Percentiles rank a stretch among this genome's conserved stretches.
Conservation (phyloP, 78 protist genomes). For the Tieghemostelium lacteum region DNA sequence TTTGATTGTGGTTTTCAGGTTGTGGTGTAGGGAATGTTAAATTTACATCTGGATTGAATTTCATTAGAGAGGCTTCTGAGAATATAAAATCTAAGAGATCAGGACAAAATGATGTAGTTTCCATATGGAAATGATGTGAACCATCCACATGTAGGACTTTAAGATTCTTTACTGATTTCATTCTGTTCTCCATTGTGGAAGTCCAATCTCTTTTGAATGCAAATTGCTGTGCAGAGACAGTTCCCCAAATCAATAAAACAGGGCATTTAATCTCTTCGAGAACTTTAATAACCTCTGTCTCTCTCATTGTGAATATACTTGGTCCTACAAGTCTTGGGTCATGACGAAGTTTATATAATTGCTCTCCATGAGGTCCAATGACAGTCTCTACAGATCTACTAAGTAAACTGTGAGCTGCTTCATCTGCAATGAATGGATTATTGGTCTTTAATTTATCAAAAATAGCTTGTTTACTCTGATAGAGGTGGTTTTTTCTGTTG, state of each 20-base stretch:
- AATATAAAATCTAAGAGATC: conserved; percentile 4
- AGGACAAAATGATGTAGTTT: neutral
- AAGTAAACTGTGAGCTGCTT: conserved; percentile 35
- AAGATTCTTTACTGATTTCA: conserved; percentile 28
- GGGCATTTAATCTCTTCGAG: conserved; percentile 35
- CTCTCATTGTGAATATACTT: conserved; percentile 30
- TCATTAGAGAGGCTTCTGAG: neutral
- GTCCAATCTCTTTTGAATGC: conserved; percentile 50
- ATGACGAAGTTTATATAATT: conserved; percentile 50
- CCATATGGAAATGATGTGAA: conserved; percentile 66
- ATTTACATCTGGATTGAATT: neutral
- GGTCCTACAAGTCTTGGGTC: conserved; percentile 67
- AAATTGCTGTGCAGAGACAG: conserved; percentile 38
- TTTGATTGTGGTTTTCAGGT: conserved; percentile 22
- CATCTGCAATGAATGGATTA: conserved; percentile 62
- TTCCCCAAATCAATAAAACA: conserved; percentile 47
- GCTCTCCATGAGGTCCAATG: conserved; percentile 35
- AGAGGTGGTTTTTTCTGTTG: conserved; percentile 44
- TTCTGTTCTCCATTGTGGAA: conserved; percentile 37
- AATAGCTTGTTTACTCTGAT: conserved; percentile 26
- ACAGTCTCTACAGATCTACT: conserved; percentile 26
- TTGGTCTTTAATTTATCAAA: conserved; percentile 50
- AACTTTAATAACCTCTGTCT: conserved; percentile 34
- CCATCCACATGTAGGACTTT: neutral
- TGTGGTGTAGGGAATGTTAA: neutral